Conservation (phyloP, 805 yeast species). For the Cyberlindnera mycetangii region DNA sequence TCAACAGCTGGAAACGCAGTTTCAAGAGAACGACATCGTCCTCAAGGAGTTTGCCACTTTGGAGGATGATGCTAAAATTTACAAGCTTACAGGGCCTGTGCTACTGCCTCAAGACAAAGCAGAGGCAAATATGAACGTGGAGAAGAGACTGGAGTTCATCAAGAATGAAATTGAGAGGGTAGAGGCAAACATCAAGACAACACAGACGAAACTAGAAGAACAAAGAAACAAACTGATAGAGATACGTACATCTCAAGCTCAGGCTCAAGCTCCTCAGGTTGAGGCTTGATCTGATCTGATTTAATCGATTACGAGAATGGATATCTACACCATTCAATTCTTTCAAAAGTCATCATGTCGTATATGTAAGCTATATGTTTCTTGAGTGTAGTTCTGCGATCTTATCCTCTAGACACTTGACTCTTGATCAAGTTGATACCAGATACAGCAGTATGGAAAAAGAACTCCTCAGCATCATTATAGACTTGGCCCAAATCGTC, state of each 20-base stretch:
- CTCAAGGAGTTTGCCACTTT: constrained; percentile 69
- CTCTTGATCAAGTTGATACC: constrained; percentile 63
- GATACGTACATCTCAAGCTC: constrained; percentile 34
- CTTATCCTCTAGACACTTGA: constrained; percentile 60
- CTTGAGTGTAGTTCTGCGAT: background rate
- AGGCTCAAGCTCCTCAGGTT: constrained; percentile 2
- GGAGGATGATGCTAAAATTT: constrained; percentile 71
- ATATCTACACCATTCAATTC: background rate
- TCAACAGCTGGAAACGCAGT: constrained; percentile 88
- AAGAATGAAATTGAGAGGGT: constrained; percentile 72
- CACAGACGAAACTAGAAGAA: constrained; percentile 54
- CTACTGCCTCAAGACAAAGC: constrained; percentile 80
- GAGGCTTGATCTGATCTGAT: too few species aligned
- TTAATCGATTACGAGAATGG: background rate
- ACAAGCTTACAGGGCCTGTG: constrained; percentile 89
- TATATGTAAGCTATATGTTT: background rate
- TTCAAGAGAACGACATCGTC: constrained; percentile 90
- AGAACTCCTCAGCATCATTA: constrained; percentile 71
- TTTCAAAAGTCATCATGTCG: background rate
- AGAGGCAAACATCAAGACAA: constrained; percentile 61
- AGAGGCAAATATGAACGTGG: constrained; percentile 83
- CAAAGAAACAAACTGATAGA: constrained; percentile 54
- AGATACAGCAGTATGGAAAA: constrained; percentile 58
- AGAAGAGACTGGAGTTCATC: constrained; percentile 87
- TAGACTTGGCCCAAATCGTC: constrained; percentile 57